phyloP scores from a whole-genome alignment of 208 protist genomes.

The Trypanosoma cruzi region DNA sequence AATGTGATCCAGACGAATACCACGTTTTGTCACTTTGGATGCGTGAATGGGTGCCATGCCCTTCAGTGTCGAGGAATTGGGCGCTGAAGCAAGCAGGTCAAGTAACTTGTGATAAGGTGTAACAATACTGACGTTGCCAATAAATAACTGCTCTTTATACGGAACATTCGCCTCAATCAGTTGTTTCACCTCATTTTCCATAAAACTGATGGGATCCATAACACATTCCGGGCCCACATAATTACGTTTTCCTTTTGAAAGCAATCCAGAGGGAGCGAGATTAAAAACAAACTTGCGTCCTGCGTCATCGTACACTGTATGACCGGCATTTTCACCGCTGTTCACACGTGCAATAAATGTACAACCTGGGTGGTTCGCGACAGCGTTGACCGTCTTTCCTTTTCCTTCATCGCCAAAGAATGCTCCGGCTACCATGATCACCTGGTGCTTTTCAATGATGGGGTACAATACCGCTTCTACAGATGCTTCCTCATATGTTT shows the following conservation, averaged over 20 bases:
- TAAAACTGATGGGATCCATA: slow-evolving; percentile 92
- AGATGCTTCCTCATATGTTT: slow-evolving; percentile 71
- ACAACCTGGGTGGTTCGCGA: slow-evolving; percentile 77
- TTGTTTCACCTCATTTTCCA: slow-evolving; percentile 89
- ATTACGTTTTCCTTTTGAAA: slow-evolving; percentile 76
- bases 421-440: slow-evolving; percentile 91
- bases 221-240: slow-evolving; percentile 91
- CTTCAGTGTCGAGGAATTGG: slow-evolving; percentile 91
- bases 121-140: slow-evolving; percentile 91
- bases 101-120: slow-evolving; percentile 94
- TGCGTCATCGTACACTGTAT: slow-evolving; percentile 86
- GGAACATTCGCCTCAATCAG: slow-evolving; percentile 75
- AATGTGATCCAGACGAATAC: slow-evolving; percentile 92
- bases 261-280: slow-evolving; percentile 85
- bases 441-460: slow-evolving; percentile 73
- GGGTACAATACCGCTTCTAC: slow-evolving; percentile 75
- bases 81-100: slow-evolving; percentile 77
- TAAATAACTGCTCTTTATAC: slow-evolving; percentile 82
- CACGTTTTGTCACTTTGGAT: slow-evolving; percentile 89
- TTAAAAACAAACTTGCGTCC: slow-evolving; percentile 93
- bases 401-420: slow-evolving; percentile 95
- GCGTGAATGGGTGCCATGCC: slow-evolving; percentile 91
- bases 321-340: slow-evolving; percentile 92
- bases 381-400: slow-evolving; percentile 92
- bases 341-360: slow-evolving; percentile 91